Percentiles rank a stretch among this genome's conserved stretches.
phyloP scores from a whole-genome alignment of 768 basidiomycete genomes.

The Trametes maxima region DNA sequence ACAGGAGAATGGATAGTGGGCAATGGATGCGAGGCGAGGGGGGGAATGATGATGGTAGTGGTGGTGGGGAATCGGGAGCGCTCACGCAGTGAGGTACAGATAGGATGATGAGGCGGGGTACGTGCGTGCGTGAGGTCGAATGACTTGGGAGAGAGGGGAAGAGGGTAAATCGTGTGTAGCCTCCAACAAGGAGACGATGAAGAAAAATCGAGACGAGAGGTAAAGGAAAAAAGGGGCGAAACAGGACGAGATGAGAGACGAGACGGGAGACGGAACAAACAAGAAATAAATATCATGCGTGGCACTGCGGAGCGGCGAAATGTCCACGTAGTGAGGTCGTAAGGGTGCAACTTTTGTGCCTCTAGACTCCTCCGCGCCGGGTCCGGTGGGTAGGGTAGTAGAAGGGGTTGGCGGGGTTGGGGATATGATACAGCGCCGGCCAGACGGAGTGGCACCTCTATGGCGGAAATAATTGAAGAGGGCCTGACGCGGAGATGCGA shows the following conservation, averaged over 20 bases:
- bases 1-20: neutral
- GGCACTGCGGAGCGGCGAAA: slow-evolving; percentile 15
- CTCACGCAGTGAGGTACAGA: no score
- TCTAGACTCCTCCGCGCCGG: neutral
- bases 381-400: neutral
- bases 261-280: neutral
- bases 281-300: slow-evolving; percentile 18
- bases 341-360: slow-evolving; percentile 9
- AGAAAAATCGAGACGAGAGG: no score
- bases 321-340: slow-evolving; percentile 20
- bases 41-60: neutral
- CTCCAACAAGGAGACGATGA: no score
- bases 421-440: neutral
- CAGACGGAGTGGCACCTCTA: neutral
- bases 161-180: no score
- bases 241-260: no score
- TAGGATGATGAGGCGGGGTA: no score
- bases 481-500: no score
- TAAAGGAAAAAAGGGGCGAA: neutral
- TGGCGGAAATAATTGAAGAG: no score
- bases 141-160: no score
- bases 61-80: no score
- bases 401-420: neutral
- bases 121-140: no score
- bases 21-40: no score